Evolutionary conservation across 2,329 filamentous ascomycete genomes (phyloP), one percentile per base, ranked within the genome.

Genomic region (Colletotrichum sansevieriae): DNA sequence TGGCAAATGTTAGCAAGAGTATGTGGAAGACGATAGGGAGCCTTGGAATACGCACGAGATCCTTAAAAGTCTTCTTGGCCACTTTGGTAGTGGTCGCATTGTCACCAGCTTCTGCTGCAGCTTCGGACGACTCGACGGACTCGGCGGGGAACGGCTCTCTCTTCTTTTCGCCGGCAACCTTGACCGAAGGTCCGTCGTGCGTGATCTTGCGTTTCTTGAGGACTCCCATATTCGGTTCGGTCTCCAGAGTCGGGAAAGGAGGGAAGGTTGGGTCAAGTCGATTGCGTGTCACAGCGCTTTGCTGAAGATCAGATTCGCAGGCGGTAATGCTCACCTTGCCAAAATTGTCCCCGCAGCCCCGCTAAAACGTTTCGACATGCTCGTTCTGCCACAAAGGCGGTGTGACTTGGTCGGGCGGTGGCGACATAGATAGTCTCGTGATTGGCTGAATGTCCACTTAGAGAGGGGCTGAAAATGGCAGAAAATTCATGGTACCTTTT

Each of bases 1-100:
- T 56, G 4, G 20, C 18, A 20, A n/a, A 13, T 3, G 47, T 76
- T 70, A 75, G 74, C n/a, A 20, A 29, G 49, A 25, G 5, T n/a
- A 15, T 33, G 3, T n/a, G 12, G 20, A 35, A 43, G 51, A 29
- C 10, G 51, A 11, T 18, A 51, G 33, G 13, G 20, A 9, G 13
- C 15, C 12, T 20, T 35, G 51, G n/a, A 4, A 4, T 29, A 59
- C 80, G 35, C 77, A 87, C 85, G 51, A 93, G 78, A 39, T 93
- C 91, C 63, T 87, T 88, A 75, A 93, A 93, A 0, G 88, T 89
- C 80, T 91, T 91, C 51, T 71, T 66, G n/a, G 63, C 67, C 22
- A 79, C 76, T 33, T 73, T 63, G 2, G 75, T 68, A 49, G 78
- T 79, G 52, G 78, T 77, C 9, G 75, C 73, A 18, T 63, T 62